phyloP scores from a whole-genome alignment of 495 filamentous ascomycete species.

The Penicillium antarcticum region DNA sequence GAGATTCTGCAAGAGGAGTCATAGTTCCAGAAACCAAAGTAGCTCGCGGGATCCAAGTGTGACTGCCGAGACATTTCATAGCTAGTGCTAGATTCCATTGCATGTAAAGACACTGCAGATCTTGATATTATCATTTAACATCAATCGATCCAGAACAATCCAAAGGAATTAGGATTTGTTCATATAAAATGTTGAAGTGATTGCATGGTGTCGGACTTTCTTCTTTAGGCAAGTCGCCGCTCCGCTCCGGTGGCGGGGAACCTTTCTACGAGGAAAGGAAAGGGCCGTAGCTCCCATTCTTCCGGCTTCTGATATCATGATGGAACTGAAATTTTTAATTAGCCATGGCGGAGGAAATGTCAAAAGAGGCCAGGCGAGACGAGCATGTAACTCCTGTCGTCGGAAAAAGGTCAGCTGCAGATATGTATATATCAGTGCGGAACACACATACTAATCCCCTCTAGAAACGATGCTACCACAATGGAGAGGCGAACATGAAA shows the following conservation, averaged over 20 bases:
- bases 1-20: too few relatives aligned
- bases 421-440: background rate
- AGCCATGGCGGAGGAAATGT: conserved; percentile 12
- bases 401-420: conserved; percentile 14
- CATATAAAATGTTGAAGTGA: too few relatives aligned
- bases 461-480: conserved; percentile 24
- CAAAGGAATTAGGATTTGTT: too few relatives aligned
- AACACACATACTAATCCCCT: background rate
- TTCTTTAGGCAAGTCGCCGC: background rate
- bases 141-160: too few relatives aligned
- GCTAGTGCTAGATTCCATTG: too few relatives aligned
- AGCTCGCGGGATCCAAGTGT: too few relatives aligned
- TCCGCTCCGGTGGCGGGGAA: conserved; percentile 2
- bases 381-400: conserved; percentile 18
- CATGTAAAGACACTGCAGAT: too few relatives aligned
- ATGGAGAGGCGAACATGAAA: background rate
- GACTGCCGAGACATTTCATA: too few relatives aligned
- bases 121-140: too few relatives aligned
- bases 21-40: too few relatives aligned
- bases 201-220: conserved; percentile 4
- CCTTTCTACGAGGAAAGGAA: background rate
- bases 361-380: conserved; percentile 11
- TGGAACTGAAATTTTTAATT: conserved; percentile 23
- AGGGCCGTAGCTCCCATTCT: background rate
- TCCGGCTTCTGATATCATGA: background rate